A percentile compares a stretch with the other conserved stretches of the same genome.
Conservation (phyloP, 1,284 basidiomycete species). For the Paramarasmius palmivorus region DNA sequence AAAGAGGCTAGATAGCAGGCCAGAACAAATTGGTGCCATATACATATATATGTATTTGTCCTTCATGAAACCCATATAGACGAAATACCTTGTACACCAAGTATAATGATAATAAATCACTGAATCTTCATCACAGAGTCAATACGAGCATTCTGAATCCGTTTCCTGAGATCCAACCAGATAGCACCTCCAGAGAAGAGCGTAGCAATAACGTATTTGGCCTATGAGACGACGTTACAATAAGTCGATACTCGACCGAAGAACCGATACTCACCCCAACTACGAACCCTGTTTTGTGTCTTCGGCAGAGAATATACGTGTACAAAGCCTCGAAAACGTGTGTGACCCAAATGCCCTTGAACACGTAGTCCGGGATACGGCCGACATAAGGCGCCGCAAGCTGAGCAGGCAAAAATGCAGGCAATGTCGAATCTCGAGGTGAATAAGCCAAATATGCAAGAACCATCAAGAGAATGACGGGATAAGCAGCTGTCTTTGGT, state of each 20-base stretch:
- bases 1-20: no score
- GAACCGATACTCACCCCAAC: constrained; percentile 49
- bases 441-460: constrained; percentile 43
- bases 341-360: constrained; percentile 23
- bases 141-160: constrained; percentile 66
- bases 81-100: no score
- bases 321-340: constrained; percentile 60
- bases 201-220: constrained; percentile 50
- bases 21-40: no score
- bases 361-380: constrained; percentile 18
- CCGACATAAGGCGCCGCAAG: constrained; percentile 16
- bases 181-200: constrained; percentile 54
- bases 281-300: constrained; percentile 52
- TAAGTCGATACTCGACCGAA: constrained; percentile 1
- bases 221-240: constrained; percentile 30
- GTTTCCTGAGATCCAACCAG: constrained; percentile 50
- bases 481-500: constrained; percentile 27
- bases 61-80: no score
- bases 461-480: constrained; percentile 26
- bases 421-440: constrained; percentile 28
- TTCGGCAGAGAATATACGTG: constrained; percentile 50
- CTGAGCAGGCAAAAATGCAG: constrained; percentile 25
- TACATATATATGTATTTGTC: no score
- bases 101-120: constrained; percentile 29
- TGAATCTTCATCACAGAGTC: constrained; percentile 73